Evolutionary conservation across 306 rosid species (phyloP), one percentile per base, ranked within the genome.

Genomic region (Sophora flavescens): DNA sequence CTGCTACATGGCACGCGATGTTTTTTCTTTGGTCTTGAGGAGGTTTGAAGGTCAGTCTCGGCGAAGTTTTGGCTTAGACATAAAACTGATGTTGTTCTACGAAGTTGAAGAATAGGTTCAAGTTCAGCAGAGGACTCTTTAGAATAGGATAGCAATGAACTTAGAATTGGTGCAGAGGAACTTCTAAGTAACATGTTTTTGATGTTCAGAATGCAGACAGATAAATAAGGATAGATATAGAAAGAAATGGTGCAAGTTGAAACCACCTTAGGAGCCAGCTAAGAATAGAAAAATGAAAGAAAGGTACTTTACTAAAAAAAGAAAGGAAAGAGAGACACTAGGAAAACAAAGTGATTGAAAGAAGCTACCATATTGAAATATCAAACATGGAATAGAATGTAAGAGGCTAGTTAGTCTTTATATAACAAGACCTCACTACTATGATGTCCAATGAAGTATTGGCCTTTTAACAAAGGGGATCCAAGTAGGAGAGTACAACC

Each of bases 161-260:
- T 85, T 75, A 64, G 84, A 78, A 87, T 81, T 35, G 95, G 92
- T 12, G 96, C 45, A 0, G 91, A 90, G 26, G 87, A 87, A 73
- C 91, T 92, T 83, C 92, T 83, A 33, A 89, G 90, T 67, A 86
- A 82, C 97, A 94, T 91, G 63, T 51, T 88, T 88, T 33, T 6
- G 36, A 5, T 44, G 8, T 81, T 38, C 9, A 42, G 63, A 47
- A 53, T 6, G 59, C 22, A 22, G 2, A 10, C 13, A 57, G 54
- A 63, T 35, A 72, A 50, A 73, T 32, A 6, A 2, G 0, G 35
- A 47, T 30, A 44, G 18, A 50, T 9, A 45, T 67, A 60, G 33
- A 68, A 68, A 45, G 45, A 41, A 64, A 42, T 58, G 77, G 39
- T 44, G 68, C 48, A 59, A 67, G 16, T 15, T 52, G 64, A 76